Conservation (phyloP, 1,284 basidiomycete genomes). For the Irpex lacteus region DNA sequence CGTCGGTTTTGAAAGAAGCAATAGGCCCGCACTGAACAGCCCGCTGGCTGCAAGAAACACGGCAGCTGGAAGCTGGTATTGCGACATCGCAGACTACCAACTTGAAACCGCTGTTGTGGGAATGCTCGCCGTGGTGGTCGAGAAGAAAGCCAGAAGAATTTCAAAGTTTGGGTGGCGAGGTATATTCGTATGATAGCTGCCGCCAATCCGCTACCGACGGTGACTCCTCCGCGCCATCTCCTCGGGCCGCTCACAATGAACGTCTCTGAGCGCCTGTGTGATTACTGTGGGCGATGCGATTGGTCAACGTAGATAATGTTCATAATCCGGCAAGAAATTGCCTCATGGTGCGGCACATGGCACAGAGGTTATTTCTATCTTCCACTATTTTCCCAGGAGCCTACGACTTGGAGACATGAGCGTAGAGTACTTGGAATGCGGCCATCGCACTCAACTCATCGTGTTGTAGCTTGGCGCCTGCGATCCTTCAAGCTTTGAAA, state of each 20-base stretch:
- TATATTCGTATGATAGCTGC: no score
- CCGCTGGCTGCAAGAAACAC: slow-evolving; percentile 21
- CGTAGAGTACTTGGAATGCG: no score
- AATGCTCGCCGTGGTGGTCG: neutral
- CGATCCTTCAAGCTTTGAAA: no score
- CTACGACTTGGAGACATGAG: no score
- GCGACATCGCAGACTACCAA: slow-evolving; percentile 43
- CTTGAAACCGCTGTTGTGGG: neutral
- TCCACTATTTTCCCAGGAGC: no score
- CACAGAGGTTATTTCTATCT: no score
- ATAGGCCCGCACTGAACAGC: slow-evolving; percentile 41
- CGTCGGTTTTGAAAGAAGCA: slow-evolving; percentile 36
- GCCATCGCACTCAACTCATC: no score
- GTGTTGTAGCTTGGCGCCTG: no score
- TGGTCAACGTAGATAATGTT: no score
- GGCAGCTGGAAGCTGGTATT: slow-evolving; percentile 58
- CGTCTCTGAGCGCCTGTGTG: neutral
- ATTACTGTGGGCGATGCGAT: neutral
- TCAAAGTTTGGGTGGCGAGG: no score
- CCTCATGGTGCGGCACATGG: no score
- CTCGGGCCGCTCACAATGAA: neutral
- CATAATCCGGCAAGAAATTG: no score
- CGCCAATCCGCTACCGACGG: neutral
- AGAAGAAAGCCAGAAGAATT: neutral
- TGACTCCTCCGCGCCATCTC: neutral